A percentile compares a stretch with the other conserved stretches of the same genome.
Conservation (phyloP, 2,329 filamentous ascomycete genomes). For the Camillea tinctor region DNA sequence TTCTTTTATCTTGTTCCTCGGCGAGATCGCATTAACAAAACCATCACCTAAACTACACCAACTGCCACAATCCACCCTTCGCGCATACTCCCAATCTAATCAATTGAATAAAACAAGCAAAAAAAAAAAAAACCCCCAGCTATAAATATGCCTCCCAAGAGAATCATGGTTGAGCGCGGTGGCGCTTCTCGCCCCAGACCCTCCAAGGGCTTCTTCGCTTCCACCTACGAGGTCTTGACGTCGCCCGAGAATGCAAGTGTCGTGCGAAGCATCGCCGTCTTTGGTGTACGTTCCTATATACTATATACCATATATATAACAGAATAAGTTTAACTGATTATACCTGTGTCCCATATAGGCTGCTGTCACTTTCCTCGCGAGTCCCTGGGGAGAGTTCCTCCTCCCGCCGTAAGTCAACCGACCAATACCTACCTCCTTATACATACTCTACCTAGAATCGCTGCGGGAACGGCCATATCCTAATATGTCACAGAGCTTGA, state of each 20-base stretch:
- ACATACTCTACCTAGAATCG: no score
- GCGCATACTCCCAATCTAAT: not conserved
- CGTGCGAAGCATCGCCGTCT: conserved; percentile 65
- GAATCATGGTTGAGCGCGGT: conserved; percentile 51
- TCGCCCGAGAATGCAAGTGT: conserved; percentile 67
- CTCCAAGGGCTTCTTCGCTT: conserved; percentile 54
- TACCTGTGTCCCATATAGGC: conserved; percentile 40
- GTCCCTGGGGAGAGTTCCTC: conserved; percentile 65
- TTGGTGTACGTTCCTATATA: conserved; percentile 60
- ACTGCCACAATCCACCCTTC: not conserved
- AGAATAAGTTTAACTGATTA: not conserved
- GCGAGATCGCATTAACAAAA: not conserved
- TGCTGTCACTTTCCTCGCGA: conserved; percentile 65
- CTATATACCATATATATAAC: not conserved
- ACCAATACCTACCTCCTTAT: not conserved
- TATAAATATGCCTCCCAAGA: conserved; percentile 64
- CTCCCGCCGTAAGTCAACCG: conserved; percentile 56
- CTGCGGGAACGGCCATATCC: no score
- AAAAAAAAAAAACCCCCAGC: not conserved
- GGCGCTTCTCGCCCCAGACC: conserved; percentile 41
- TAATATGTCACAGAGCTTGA: not conserved
- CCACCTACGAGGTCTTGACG: conserved; percentile 61
- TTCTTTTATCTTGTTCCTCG: no score
- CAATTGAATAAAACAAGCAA: not conserved
- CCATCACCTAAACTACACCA: not conserved